These are phyloP conservation scores for Moricandia arvensis DNA, from an alignment of 345 rosid species.

Conservation along the genomic window DNA sequence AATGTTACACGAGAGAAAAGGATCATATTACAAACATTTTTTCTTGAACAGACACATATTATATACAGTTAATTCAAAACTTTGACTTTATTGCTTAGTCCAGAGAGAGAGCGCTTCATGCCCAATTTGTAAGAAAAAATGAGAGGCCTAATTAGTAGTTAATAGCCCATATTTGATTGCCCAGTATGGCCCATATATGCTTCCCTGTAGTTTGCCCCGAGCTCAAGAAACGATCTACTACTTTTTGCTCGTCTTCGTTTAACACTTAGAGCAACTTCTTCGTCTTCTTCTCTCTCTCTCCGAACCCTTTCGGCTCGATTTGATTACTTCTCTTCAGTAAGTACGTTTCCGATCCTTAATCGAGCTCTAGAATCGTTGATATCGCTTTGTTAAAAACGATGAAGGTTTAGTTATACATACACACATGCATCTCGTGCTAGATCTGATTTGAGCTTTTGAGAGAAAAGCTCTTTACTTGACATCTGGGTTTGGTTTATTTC, in stretches of 20 bases:
- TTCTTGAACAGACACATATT: no score
- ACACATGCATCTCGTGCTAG: constrained; percentile 14
- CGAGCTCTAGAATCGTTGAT: not conserved
- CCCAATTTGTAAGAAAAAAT: not conserved
- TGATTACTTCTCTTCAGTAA: constrained; percentile 26
- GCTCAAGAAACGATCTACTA: constrained; percentile 38
- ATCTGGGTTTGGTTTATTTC: not conserved
- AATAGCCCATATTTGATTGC: not conserved
- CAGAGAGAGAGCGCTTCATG: not conserved
- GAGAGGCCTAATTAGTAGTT: not conserved
- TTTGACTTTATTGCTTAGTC: not conserved
- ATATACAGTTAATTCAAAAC: not conserved
- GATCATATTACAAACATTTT: not conserved
- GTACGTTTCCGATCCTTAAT: constrained; percentile 17
- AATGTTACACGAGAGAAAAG: constrained; percentile 26
- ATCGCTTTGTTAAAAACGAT: not conserved
- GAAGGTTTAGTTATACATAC: not conserved
- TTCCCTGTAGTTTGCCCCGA: constrained; percentile 26
- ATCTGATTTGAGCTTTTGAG: constrained; percentile 8
- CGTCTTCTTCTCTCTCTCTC: constrained; percentile 3
- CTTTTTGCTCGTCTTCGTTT: constrained; percentile 11
- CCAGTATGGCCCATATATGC: constrained; percentile 12
- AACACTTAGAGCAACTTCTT: constrained; percentile 1
- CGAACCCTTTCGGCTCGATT: constrained; percentile 2
- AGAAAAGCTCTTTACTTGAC: not conserved